phyloP scores from a whole-genome alignment of 148 eudicot species.

The Gaultheria prostrata region DNA sequence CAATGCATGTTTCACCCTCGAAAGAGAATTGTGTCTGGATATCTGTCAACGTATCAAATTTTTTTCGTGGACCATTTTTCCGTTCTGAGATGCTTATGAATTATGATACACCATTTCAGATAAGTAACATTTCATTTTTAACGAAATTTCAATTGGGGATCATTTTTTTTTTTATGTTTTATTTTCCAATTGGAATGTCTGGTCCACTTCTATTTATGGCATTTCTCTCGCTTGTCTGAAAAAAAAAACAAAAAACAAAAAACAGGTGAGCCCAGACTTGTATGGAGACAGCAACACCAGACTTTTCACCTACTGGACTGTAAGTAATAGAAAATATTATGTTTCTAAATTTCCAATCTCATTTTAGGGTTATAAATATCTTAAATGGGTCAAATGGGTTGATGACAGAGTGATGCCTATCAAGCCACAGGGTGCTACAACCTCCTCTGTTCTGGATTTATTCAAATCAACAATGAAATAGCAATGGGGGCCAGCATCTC shows the following conservation, averaged over 20 bases:
- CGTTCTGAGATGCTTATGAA: too few species aligned
- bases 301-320: conserved; percentile 82
- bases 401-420: conserved; percentile 82
- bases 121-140: too few species aligned
- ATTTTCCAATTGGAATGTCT: too few species aligned
- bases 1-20: too few species aligned
- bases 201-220: too few species aligned
- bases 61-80: too few species aligned
- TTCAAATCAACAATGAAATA: conserved; percentile 84
- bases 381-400: conserved; percentile 47
- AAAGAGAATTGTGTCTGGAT: too few species aligned
- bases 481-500: conserved; percentile 99
- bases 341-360: not conserved
- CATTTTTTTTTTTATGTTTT: too few species aligned
- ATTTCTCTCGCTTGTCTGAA: not conserved
- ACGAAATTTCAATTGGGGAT: too few species aligned
- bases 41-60: too few species aligned
- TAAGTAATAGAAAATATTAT: conserved; percentile 27
- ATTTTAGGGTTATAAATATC: not conserved
- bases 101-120: too few species aligned
- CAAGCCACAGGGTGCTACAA: conserved; percentile 99
- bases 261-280: conserved; percentile 89
- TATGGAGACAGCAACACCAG: conserved; percentile 59
- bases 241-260: not conserved
- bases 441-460: conserved; percentile 91